phyloP scores from a whole-genome alignment of 768 basidiomycete genomes.

The Pleurotus giganteus region DNA sequence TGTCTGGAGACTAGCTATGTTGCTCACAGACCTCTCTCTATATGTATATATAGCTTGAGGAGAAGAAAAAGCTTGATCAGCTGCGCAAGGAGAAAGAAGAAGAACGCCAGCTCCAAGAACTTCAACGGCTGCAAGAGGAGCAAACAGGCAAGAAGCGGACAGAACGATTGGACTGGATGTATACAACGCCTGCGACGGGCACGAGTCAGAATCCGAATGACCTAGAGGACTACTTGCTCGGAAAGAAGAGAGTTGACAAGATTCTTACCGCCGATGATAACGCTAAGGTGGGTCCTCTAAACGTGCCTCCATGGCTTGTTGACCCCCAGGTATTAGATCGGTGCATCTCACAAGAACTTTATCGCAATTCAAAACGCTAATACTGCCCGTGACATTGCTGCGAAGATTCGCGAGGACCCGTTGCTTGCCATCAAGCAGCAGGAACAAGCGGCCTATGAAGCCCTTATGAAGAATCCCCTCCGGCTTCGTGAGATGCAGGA shows the following conservation, averaged over 20 bases:
- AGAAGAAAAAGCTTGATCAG: slow-evolving; percentile 98
- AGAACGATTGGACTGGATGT: slow-evolving; percentile 99
- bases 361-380: slow-evolving; percentile 97
- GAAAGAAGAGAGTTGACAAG: slow-evolving; percentile 98
- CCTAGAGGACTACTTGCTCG: slow-evolving; percentile 93
- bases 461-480: slow-evolving; percentile 82
- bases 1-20: neutral
- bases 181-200: slow-evolving; percentile 95
- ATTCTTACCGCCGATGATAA: slow-evolving; percentile 90
- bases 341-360: slow-evolving; percentile 87
- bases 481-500: slow-evolving; percentile 81
- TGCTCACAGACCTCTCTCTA: slow-evolving; percentile 12
- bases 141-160: slow-evolving; percentile 92
- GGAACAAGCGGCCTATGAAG: slow-evolving; percentile 90
- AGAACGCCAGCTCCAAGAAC: slow-evolving; percentile 93
- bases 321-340: slow-evolving; percentile 46
- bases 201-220: slow-evolving; percentile 84
- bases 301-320: no score
- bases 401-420: slow-evolving; percentile 97
- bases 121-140: slow-evolving; percentile 93
- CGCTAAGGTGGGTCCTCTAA: slow-evolving; percentile 67
- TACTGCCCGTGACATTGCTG: slow-evolving; percentile 77
- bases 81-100: slow-evolving; percentile 97
- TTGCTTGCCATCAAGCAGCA: slow-evolving; percentile 97
- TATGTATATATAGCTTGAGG: slow-evolving; percentile 69